A percentile compares a stretch with the other conserved stretches of the same genome.
Evolutionary conservation across 148 eudicot genomes (phyloP).

Genomic region (Rhododendron vialii): DNA sequence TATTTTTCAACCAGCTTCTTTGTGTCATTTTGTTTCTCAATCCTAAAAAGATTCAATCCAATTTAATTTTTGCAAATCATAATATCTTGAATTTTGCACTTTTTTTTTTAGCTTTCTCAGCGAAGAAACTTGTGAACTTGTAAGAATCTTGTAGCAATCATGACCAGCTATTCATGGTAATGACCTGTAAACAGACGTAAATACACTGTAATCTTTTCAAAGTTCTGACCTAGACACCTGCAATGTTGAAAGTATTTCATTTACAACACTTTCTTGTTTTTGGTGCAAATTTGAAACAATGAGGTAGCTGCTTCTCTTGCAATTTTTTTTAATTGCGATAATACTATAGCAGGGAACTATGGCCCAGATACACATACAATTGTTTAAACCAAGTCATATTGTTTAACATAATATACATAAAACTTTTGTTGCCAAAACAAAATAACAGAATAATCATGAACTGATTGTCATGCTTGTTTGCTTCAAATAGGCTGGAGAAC

Average conservation of each 20-base stretch:
- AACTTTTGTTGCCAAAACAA: neutral
- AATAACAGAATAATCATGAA: neutral
- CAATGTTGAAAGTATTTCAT: neutral
- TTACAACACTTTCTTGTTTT: neutral
- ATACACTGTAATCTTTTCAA: neutral
- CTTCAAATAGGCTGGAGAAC: slow-evolving; percentile 66
- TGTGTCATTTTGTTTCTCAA: neutral
- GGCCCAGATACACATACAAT: neutral
- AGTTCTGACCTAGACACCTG: neutral
- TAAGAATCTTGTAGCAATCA: neutral
- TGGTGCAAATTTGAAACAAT: neutral
- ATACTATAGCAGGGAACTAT: too few relatives aligned
- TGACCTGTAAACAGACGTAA: neutral
- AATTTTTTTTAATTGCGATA: neutral
- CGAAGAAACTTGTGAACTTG: neutral
- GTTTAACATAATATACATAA: neutral
- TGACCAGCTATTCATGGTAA: neutral
- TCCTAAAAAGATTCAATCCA: neutral
- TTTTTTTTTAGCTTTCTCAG: neutral
- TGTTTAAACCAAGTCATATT: neutral
- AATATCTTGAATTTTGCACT: neutral
- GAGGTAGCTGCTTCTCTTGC: neutral
- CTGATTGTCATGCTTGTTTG: slow-evolving; percentile 1
- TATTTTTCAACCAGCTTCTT: neutral
- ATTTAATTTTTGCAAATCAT: neutral